phyloP scores from a whole-genome alignment of 129 eudicot genomes.

The Centaurea solstitialis region DNA sequence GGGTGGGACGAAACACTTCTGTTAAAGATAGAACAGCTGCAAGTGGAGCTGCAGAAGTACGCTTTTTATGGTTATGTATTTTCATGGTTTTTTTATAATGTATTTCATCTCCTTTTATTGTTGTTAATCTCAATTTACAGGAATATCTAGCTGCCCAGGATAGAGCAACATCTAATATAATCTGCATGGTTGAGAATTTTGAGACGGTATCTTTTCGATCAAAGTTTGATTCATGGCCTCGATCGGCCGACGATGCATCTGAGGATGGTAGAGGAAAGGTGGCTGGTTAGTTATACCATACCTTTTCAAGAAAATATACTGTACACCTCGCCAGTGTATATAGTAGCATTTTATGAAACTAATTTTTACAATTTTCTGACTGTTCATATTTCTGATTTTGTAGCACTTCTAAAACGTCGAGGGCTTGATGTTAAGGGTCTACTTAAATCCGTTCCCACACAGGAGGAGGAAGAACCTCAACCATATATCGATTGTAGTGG shows the following conservation, averaged over 20 bases:
- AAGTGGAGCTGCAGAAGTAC: constrained; percentile 75
- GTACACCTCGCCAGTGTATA: not conserved
- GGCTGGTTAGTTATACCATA: constrained; percentile 65
- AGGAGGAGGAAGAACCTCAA: constrained; percentile 69
- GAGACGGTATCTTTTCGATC: constrained; percentile 69
- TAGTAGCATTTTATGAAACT: not conserved
- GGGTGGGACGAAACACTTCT: constrained; percentile 81
- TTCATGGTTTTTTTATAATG: constrained; percentile 1
- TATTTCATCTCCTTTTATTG: constrained; percentile 2
- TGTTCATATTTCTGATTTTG: constrained; percentile 21
- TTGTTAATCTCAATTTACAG: constrained; percentile 29
- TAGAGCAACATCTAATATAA: constrained; percentile 59
- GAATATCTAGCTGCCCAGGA: constrained; percentile 59
- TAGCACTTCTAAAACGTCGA: constrained; percentile 85
- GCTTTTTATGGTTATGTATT: constrained; percentile 4
- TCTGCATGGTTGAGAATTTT: constrained; percentile 72
- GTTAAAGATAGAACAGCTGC: constrained; percentile 75
- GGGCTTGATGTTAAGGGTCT: constrained; percentile 90
- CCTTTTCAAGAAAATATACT: not conserved
- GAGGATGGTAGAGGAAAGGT: constrained; percentile 94
- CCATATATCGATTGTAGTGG: constrained; percentile 87
- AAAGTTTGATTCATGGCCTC: constrained; percentile 78
- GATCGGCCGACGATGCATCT: constrained; percentile 47
- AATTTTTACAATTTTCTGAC: constrained; percentile 3
- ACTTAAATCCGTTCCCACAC: constrained; percentile 57